phyloP scores from a whole-genome alignment of 2,329 filamentous ascomycete genomes.

The Exutisphaerella laricina region DNA sequence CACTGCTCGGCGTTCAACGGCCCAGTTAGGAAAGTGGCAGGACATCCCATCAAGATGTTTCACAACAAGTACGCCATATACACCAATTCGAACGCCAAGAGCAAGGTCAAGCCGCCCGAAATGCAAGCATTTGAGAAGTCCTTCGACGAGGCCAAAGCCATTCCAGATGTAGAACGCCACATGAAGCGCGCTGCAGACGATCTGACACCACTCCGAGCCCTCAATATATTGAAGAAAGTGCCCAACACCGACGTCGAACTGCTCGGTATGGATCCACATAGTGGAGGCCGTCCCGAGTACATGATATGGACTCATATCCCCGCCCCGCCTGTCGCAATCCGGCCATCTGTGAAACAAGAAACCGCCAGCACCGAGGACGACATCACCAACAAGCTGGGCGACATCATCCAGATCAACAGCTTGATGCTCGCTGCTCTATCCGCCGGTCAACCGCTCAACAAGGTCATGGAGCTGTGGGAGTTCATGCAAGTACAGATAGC shows the following conservation, averaged over 20 bases:
- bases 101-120: conserved; percentile 74
- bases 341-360: conserved; percentile 90
- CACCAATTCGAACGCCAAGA: conserved; percentile 80
- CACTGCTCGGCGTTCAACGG: conserved; percentile 81
- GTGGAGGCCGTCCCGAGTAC: conserved; percentile 87
- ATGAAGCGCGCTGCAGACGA: conserved; percentile 90
- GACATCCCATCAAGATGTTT: conserved; percentile 78
- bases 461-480: conserved; percentile 98
- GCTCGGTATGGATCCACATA: conserved; percentile 71
- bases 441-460: conserved; percentile 77
- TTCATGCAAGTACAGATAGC: conserved; percentile 92
- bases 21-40: conserved; percentile 80
- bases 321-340: conserved; percentile 87
- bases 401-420: conserved; percentile 89
- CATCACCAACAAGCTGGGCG: conserved; percentile 90
- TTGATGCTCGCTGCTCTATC: conserved; percentile 76
- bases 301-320: conserved; percentile 97
- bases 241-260: conserved; percentile 82
- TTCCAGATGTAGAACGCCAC: conserved; percentile 83
- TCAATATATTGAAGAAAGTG: conserved; percentile 89
- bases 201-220: conserved; percentile 77
- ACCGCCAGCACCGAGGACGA: conserved; percentile 93
- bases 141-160: conserved; percentile 70
- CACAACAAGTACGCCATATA: conserved; percentile 89
- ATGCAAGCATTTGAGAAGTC: conserved; percentile 83